Evolutionary conservation across 129 eudicot genomes (phyloP).

Genomic region (Calendula officinalis): DNA sequence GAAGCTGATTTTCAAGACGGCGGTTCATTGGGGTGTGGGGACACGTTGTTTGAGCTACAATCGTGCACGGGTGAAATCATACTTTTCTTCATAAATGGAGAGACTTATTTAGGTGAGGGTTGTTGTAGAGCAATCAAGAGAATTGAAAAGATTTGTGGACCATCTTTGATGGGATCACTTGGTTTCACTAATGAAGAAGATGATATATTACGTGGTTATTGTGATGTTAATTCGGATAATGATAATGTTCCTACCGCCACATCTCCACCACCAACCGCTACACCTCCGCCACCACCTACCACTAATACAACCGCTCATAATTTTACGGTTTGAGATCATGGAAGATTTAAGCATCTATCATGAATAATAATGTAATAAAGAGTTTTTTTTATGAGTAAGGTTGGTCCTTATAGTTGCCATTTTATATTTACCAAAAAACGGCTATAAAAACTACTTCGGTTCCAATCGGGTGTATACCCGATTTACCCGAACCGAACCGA

Average conservation of each 20-base stretch:
- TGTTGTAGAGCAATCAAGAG: conserved; percentile 54
- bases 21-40: conserved; percentile 55
- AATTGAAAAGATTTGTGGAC: conserved; percentile 58
- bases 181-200: conserved; percentile 60
- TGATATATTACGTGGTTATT: conserved; percentile 56
- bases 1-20: conserved; percentile 20
- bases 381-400: background rate
- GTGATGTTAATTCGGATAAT: conserved; percentile 40
- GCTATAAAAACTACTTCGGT: no score
- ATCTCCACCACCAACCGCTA: conserved; percentile 19
- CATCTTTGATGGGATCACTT: conserved; percentile 50
- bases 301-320: background rate
- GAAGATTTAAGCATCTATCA: background rate
- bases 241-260: conserved; percentile 13
- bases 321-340: background rate
- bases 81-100: conserved; percentile 60
- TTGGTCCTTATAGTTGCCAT: background rate
- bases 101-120: conserved; percentile 47
- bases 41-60: conserved; percentile 56
- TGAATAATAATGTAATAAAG: conserved; percentile 25
- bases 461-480: no score
- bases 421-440: no score
- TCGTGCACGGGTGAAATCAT: conserved; percentile 64
- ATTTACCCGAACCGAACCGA: no score
- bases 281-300: background rate